These are phyloP conservation scores for Boletus insuetus DNA, from an alignment of 768 basidiomycete species.

Conservation along the genomic window DNA sequence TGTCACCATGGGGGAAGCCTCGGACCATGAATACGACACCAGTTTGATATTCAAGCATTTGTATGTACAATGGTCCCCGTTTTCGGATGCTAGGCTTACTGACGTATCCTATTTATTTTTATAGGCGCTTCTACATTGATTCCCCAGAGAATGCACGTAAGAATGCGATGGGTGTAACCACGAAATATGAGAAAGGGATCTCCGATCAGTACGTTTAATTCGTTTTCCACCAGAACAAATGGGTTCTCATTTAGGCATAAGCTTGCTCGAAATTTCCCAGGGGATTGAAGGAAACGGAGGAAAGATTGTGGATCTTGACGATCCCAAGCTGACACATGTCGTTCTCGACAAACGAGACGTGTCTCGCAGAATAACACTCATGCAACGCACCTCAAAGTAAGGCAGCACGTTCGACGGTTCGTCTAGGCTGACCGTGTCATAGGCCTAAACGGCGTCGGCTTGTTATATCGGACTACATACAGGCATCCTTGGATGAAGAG, in stretches of 20 bases:
- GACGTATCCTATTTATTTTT: not conserved
- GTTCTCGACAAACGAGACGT: slow-evolving; percentile 81
- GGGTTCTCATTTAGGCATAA: slow-evolving; percentile 25
- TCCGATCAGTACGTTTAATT: slow-evolving; percentile 46
- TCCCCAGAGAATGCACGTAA: slow-evolving; percentile 66
- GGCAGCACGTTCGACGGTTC: slow-evolving; percentile 20
- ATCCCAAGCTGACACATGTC: slow-evolving; percentile 84
- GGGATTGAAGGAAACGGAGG: slow-evolving; percentile 73
- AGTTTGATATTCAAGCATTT: slow-evolving; percentile 79
- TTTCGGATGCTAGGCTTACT: not conserved
- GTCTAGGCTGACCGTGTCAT: slow-evolving; percentile 11
- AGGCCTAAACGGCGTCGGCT: slow-evolving; percentile 83
- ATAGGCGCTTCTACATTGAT: slow-evolving; percentile 88
- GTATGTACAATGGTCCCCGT: slow-evolving; percentile 39
- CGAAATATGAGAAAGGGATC: slow-evolving; percentile 53
- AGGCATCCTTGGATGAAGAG: slow-evolving; percentile 76
- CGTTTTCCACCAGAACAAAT: not conserved
- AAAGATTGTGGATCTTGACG: slow-evolving; percentile 58
- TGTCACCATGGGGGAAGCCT: slow-evolving; percentile 70
- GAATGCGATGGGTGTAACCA: slow-evolving; percentile 58
- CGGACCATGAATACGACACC: slow-evolving; percentile 77
- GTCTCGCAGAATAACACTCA: slow-evolving; percentile 67
- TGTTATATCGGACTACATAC: slow-evolving; percentile 73
- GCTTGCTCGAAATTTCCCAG: slow-evolving; percentile 51
- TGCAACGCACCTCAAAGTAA: slow-evolving; percentile 69